Base-by-base conservation (phyloP, 257 asterid genomes). In the Nicotiana knightiana region DNA sequence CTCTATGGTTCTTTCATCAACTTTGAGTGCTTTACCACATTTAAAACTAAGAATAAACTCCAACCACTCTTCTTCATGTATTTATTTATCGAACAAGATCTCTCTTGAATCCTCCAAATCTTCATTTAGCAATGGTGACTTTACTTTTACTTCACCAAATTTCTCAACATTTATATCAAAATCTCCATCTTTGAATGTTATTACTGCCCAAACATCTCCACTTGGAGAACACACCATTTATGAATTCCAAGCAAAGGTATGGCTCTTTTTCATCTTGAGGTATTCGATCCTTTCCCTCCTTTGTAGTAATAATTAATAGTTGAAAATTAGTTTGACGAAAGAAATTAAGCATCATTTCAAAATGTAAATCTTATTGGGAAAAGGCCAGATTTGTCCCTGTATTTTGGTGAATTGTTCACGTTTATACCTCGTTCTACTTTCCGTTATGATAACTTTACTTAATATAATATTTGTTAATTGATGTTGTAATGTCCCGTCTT, bases 131-230 rank as follows among this genome's bases (percentile, higher is more conserved):
- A 32, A 39, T n/a, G 77, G 77, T 39, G 58, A 70, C 21, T 70
- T 39, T 11, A 70, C 77, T 70, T 39, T 70, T 21, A 57, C 77
- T 39, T 70, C 77, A 39, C 57, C 57, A 70, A 70, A n/a, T 70
- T 21, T 70, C 57, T 39, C 77, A 70, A 39, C 57, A 39, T 39
- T 39, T 39, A 33, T 39, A 11, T 70, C 77, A 70, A 70, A 70
- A 39, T 70, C 33, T 39, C 54, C 57, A 10, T 70, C 77, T 21
- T 70, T 30, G 11, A 70, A 39, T 21, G 21, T 43, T 39, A 70
- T 70, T 35, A 70, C 35, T 39, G 77, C 77, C n/a, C 77, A 70
- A 70, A 70, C 33, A 18, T 70, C 77, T 70, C 77, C 58, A 70
- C 77, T 70, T 10, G 77, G 77, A 39, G 77, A 39, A 39, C 77